phyloP scores from a whole-genome alignment of 2,329 filamentous ascomycete genomes.

The Aspergillus aculeatinus region DNA sequence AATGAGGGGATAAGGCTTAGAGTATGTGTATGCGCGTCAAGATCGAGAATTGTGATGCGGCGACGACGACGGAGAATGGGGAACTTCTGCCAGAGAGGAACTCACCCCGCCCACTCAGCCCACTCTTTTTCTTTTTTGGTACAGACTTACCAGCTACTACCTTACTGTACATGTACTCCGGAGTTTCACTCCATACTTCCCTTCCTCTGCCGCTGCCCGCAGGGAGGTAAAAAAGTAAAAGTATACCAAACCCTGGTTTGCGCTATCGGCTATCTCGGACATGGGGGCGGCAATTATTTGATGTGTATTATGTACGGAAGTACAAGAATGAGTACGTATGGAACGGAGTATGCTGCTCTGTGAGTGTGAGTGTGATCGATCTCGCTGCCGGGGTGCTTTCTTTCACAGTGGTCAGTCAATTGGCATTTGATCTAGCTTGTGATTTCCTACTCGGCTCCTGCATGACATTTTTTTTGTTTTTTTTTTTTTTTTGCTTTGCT shows the following conservation, averaged over 20 bases:
- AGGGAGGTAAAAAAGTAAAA: not conserved
- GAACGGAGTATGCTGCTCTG: too few species aligned
- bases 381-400: not conserved
- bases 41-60: not conserved
- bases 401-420: not conserved
- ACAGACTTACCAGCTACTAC: not conserved
- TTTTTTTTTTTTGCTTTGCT: not conserved
- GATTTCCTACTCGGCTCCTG: slow-evolving; percentile 3
- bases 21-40: too few species aligned
- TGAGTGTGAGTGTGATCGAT: not conserved
- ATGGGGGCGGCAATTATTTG: slow-evolving; percentile 17
- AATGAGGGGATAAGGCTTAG: too few species aligned
- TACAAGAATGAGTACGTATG: too few species aligned
- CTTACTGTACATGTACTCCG: too few species aligned
- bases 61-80: too few species aligned
- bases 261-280: slow-evolving; percentile 11
- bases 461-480: slow-evolving; percentile 7
- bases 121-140: not conserved
- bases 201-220: slow-evolving; percentile 4
- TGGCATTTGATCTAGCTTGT: not conserved
- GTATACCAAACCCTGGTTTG: slow-evolving; percentile 7
- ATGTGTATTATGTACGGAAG: not conserved
- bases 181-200: too few species aligned
- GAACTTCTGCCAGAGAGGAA: not conserved
- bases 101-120: not conserved